Percentiles rank a stretch among this genome's conserved stretches.
These are phyloP conservation scores for Sphaerulina vaccinii DNA, from an alignment of 2,329 filamentous ascomycete species.

Conservation along the genomic window DNA sequence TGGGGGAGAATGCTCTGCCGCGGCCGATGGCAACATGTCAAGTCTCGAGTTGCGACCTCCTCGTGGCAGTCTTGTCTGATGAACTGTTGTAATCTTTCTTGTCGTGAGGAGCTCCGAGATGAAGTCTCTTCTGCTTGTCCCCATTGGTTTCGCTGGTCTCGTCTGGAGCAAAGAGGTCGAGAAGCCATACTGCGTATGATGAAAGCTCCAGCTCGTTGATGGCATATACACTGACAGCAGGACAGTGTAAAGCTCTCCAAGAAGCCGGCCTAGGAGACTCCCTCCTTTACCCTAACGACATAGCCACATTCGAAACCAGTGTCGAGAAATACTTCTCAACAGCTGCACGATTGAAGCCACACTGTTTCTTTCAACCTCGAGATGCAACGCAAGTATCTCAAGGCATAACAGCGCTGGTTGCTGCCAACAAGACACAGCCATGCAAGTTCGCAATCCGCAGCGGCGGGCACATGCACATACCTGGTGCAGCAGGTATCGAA, in stretches of 20 bases:
- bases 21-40: too few species aligned
- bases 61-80: too few species aligned
- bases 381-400: conserved; percentile 12
- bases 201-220: too few species aligned
- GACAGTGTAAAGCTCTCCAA: conserved; percentile 9
- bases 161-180: too few species aligned
- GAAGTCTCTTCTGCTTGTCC: too few species aligned
- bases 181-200: too few species aligned
- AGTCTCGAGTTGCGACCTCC: too few species aligned
- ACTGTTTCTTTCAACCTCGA: conserved; percentile 18
- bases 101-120: too few species aligned
- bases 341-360: conserved; percentile 12
- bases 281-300: background rate
- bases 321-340: conserved; percentile 20
- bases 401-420: conserved; percentile 15
- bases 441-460: conserved; percentile 24
- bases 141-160: too few species aligned
- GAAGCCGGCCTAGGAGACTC: conserved; percentile 6
- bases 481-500: conserved; percentile 27
- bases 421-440: conserved; percentile 19
- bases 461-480: conserved; percentile 28
- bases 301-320: conserved; percentile 8
- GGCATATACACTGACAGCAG: background rate
- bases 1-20: too few species aligned
- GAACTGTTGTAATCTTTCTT: too few species aligned